Conservation (phyloP, 768 basidiomycete species). For the Harrya chromipes region DNA sequence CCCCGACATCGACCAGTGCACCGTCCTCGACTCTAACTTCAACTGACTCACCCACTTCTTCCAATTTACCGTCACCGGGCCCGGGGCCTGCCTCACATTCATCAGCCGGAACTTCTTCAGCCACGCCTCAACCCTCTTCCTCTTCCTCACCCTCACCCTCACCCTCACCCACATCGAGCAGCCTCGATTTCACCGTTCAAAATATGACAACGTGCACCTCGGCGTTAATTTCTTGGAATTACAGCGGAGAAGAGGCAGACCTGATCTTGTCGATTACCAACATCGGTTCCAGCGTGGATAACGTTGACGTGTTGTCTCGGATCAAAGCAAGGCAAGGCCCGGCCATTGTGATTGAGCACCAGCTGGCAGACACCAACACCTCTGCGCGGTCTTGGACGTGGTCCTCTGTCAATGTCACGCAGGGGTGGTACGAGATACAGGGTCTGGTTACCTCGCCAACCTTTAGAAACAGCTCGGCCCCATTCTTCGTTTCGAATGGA, state of each 20-base stretch:
- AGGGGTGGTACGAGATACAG: conserved; percentile 46
- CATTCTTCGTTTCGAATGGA: conserved; percentile 39
- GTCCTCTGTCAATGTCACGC: conserved; percentile 43
- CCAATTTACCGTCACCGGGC: not conserved
- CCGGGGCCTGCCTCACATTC: conserved; percentile 3
- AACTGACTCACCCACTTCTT: not conserved
- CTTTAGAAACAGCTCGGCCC: conserved; percentile 18
- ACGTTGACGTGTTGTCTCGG: conserved; percentile 10
- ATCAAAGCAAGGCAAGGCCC: conserved; percentile 2
- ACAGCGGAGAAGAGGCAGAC: conserved; percentile 29
- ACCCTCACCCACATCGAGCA: conserved; percentile 13
- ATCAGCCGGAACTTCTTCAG: not conserved
- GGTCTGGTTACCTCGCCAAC: conserved; percentile 13
- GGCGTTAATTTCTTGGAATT: conserved; percentile 39
- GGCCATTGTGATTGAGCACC: conserved; percentile 10
- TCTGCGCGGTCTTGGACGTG: conserved; percentile 35
- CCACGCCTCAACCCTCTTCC: not conserved
- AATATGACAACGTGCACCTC: conserved; percentile 36
- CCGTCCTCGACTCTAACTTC: conserved; percentile 2
- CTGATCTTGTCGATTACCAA: conserved; percentile 41
- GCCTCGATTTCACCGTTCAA: conserved; percentile 23
- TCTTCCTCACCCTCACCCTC: conserved; percentile 15
- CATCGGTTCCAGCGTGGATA: conserved; percentile 28
- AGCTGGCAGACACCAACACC: conserved; percentile 31
- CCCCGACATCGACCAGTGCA: conserved; percentile 17